Evolutionary conservation across 2,329 filamentous ascomycete genomes (phyloP), one percentile per base, ranked within the genome.

Genomic region (Arthrobotrys megalospora): DNA sequence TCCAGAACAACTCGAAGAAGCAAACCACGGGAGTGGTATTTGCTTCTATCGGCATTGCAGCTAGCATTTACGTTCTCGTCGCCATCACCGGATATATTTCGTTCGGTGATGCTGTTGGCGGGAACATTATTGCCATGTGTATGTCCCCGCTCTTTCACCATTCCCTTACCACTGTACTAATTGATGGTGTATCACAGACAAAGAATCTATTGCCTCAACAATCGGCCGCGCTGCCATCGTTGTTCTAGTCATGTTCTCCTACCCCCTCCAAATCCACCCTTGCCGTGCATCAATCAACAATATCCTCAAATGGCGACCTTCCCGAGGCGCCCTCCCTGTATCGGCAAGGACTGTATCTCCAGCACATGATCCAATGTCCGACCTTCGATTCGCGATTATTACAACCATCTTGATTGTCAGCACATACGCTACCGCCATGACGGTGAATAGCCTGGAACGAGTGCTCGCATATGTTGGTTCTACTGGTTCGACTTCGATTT

Each of bases 171-270:
- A 64, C 14, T 69, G 80, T 65, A 80, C 78, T 80, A 28, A 50
- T 50, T 62, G 79, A 6, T 47, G 24, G 7, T 3, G 28, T 24
- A 6, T 28, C n/a, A 43, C 79, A 90, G 88, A 95, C 83, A 87
- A 90, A 3, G 89, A 92, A 1, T 93, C 92, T 0, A 88, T 93
- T 50, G 91, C 92, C 14, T 95, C 94, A 0, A 98, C 95, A 0
- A 94, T 99, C 81, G 96, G 93, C 67, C 95, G 96, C 81, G 93
- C 94, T 1, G 96, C 96, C 55, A 99, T 99, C 80, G 96, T 99
- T 43, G 88, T 98, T 73, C 90, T 99, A 0, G 96, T 99, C 81
- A 94, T 96, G 84, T 98, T 99, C 84, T 97, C 94, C 14, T 95
- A 98, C 79, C 96, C 96, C 0, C 88, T 99, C 0, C 96, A 99